These are phyloP conservation scores for Ophiostoma himal-ulmi DNA, from an alignment of 2,329 filamentous ascomycete genomes.

Conservation along the genomic window DNA sequence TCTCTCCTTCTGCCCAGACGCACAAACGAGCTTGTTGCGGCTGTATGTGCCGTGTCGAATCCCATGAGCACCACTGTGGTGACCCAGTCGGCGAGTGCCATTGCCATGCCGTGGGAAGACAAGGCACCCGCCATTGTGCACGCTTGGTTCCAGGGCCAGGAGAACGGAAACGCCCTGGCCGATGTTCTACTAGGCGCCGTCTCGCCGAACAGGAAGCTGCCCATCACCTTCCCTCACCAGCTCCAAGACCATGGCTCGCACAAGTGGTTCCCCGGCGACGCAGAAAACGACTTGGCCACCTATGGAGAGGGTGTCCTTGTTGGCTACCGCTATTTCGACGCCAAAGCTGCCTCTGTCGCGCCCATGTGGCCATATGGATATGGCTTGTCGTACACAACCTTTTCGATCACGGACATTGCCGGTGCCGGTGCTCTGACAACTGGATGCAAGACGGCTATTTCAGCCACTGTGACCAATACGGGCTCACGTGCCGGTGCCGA, in stretches of 20 bases:
- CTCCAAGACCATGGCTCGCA: conserved; percentile 64
- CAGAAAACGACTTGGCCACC: conserved; percentile 50
- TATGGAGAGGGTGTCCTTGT: conserved; percentile 71
- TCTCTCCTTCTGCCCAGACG: conserved; percentile 22
- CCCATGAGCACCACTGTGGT: conserved; percentile 48
- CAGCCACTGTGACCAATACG: conserved; percentile 20
- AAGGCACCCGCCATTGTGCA: conserved; percentile 52
- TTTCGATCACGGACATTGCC: conserved; percentile 45
- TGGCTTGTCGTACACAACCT: conserved; percentile 21
- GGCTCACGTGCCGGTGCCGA: conserved; percentile 18
- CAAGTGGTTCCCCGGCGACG: conserved; percentile 58
- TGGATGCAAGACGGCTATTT: conserved; percentile 48
- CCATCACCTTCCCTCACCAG: conserved; percentile 57
- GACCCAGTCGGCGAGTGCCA: conserved; percentile 70
- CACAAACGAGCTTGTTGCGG: conserved; percentile 36
- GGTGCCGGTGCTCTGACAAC: background rate
- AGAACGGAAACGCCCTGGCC: conserved; percentile 74
- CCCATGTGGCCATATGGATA: conserved; percentile 29
- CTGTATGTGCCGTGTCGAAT: conserved; percentile 41
- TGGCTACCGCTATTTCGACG: conserved; percentile 67
- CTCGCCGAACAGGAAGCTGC: conserved; percentile 65
- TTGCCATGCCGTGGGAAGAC: conserved; percentile 53
- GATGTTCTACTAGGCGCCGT: conserved; percentile 69
- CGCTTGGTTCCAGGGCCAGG: conserved; percentile 84
- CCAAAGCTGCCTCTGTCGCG: conserved; percentile 32